Evolutionary conservation across 2,329 filamentous ascomycete genomes (phyloP), one percentile per base, ranked within the genome.

Genomic region (Phialocephala sp.): DNA sequence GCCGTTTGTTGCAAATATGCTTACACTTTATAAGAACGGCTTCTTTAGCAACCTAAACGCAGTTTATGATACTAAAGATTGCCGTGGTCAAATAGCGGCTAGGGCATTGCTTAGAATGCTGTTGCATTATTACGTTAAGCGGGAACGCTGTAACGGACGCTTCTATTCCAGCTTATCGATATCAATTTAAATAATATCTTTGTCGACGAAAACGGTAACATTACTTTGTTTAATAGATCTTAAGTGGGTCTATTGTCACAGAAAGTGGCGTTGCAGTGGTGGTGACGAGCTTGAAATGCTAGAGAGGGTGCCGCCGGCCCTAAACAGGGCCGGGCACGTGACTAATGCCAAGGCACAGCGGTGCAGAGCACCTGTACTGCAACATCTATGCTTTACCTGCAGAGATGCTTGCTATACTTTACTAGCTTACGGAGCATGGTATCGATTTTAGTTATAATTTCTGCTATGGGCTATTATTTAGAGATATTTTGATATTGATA

Each of bases 161-260:
- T 77, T 75, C 55, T n/a, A 69, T 57, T 76, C 58, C 61, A 69
- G n/a, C 59, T 79, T 43, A 77, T 74, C 20, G 76, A 79, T 65
- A 64, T 79, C 18, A 71, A 78, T 66, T 64, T 59, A 24, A 75
- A 76, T 41, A 79, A 79, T 55, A 74, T 80, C 36, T 73, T 79
- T 37, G 75, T 79, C 8, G 75, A 79, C 61, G 59, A 76, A 20
- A 61, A 78, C 20, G 77, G 76, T 76, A 77, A 79, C 55, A 69
- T 79, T 20, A 76, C 69, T 14, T 14, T 70, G 68, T 52, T 43
- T 79, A 1, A 74, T 79, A 18, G 76, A 80, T 65, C 71, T 76
- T 20, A 76, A 79, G 68, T 79, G 75, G 76, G 66, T 77, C 22
- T 79, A 73, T 66, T n/a, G n/a, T n/a, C n/a, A n/a, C n/a, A n/a